Evolutionary conservation across 2,329 filamentous ascomycete genomes (phyloP).

Genomic region (Colletotrichum nymphaeae): DNA sequence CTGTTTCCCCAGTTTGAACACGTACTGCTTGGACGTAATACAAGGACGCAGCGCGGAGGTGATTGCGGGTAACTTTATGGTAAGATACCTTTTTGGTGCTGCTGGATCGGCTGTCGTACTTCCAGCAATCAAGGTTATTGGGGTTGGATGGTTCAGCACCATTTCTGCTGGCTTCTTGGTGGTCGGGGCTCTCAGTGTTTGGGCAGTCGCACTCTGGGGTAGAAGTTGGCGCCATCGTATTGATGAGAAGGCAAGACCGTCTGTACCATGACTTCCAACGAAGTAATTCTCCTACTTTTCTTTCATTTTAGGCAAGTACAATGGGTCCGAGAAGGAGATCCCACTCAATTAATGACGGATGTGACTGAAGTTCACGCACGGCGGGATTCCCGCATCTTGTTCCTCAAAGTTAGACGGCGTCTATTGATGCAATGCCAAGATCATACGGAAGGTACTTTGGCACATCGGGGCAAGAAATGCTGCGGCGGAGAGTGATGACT

Average conservation of each 20-base stretch:
- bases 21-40: conserved; percentile 51
- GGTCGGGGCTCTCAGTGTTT: conserved; percentile 37
- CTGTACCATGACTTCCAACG: not conserved
- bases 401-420: no score
- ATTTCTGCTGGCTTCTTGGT: conserved; percentile 55
- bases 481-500: no score
- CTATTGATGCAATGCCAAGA: no score
- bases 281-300: no score
- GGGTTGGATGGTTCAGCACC: conserved; percentile 85
- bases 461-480: no score
- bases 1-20: conserved; percentile 76
- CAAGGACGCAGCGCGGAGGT: conserved; percentile 32
- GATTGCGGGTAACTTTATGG: conserved; percentile 81
- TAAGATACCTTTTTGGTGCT: conserved; percentile 81
- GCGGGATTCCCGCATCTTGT: no score
- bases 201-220: conserved; percentile 30
- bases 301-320: no score
- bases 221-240: conserved; percentile 22
- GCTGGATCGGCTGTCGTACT: conserved; percentile 77
- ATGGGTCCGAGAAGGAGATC: no score
- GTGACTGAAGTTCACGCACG: no score
- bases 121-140: conserved; percentile 78
- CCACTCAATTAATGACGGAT: no score
- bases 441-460: no score
- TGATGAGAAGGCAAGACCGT: not conserved